Evolutionary conservation across 257 asterid genomes (phyloP).

Genomic region (Solanum dulcamara): DNA sequence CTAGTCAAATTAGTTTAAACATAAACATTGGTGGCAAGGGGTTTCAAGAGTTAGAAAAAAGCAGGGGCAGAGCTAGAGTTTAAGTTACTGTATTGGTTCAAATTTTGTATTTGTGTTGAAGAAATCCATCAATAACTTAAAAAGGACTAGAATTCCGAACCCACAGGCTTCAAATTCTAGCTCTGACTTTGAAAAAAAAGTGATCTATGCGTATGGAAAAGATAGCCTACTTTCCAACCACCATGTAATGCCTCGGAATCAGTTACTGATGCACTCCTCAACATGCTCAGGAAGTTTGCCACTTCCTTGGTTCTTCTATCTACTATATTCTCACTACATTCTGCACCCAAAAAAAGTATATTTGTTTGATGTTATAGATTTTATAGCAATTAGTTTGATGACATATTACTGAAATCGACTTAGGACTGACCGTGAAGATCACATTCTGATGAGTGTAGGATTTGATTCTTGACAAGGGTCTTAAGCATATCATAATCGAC

Average conservation of each 20-base stretch:
- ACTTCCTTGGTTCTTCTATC: conserved; percentile 63
- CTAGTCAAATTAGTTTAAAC: background rate
- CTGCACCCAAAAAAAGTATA: conserved; percentile 29
- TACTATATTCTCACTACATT: conserved; percentile 28
- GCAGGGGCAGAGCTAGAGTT: background rate
- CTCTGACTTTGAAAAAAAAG: background rate
- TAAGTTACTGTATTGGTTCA: rapidly evolving
- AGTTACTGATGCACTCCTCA: conserved; percentile 59
- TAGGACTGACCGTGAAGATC: background rate
- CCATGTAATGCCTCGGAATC: conserved; percentile 23
- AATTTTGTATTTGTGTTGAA: background rate
- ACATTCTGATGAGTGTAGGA: conserved; percentile 25
- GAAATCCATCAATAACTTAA: background rate
- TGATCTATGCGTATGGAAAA: background rate
- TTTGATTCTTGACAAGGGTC: conserved; percentile 50
- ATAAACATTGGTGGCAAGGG: background rate
- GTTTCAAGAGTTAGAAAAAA: background rate
- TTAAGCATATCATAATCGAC: conserved; percentile 29
- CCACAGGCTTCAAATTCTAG: background rate
- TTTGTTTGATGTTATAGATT: background rate
- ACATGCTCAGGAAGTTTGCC: conserved; percentile 51
- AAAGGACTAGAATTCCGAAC: background rate
- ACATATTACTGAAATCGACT: background rate
- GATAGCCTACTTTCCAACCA: conserved; percentile 63
- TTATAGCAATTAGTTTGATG: background rate